These are phyloP conservation scores for Fusarium dlaminii DNA, from an alignment of 2,329 filamentous ascomycete genomes.

Conservation along the genomic window DNA sequence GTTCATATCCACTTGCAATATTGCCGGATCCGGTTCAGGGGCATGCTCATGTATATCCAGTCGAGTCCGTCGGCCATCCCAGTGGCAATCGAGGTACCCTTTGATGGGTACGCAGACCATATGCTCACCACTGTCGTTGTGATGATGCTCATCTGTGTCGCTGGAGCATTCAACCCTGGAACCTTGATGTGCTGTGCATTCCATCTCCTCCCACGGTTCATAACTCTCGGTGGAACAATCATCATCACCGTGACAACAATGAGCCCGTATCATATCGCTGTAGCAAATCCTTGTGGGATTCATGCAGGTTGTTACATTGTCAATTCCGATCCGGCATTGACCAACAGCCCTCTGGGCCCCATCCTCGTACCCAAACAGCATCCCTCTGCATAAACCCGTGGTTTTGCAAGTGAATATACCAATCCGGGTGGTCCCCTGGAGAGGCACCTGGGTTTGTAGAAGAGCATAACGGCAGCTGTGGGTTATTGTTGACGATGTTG, in stretches of 20 bases:
- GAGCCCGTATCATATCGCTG: not conserved
- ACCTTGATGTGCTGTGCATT: not conserved
- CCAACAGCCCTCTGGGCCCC: not conserved
- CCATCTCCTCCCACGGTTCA: not conserved
- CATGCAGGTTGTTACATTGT: not conserved
- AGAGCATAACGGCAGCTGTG: not conserved
- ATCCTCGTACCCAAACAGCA: not conserved
- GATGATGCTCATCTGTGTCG: not conserved
- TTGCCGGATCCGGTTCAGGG: not conserved
- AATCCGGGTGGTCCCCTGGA: not conserved
- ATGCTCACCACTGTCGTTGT: not conserved
- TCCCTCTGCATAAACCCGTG: not conserved
- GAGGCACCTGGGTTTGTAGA: not conserved
- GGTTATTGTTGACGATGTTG: not conserved
- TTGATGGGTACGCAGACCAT: not conserved
- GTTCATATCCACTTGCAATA: not conserved
- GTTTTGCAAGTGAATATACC: not conserved
- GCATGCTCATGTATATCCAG: not conserved
- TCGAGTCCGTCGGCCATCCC: not conserved
- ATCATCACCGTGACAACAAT: not conserved
- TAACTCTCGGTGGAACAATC: not conserved
- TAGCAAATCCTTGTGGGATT: not conserved
- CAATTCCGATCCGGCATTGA: not conserved
- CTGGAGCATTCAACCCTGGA: not conserved
- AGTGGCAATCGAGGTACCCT: not conserved